phyloP scores from a whole-genome alignment of 2,329 filamentous ascomycete genomes.

The Aspergillus viridinutans region DNA sequence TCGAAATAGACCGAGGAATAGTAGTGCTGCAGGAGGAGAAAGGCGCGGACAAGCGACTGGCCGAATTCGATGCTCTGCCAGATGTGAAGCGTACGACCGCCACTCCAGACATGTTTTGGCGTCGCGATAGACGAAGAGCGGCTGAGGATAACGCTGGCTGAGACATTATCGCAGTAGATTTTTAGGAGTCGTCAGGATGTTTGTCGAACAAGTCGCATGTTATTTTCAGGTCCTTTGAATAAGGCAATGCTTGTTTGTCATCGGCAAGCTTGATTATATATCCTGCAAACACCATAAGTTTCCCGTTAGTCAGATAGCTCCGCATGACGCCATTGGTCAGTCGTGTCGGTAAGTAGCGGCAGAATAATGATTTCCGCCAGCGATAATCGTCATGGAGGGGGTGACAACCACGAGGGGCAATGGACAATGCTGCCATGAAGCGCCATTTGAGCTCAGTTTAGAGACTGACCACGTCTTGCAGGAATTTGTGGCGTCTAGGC shows the following conservation, averaged over 20 bases:
- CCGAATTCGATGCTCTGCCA: slow-evolving; percentile 11
- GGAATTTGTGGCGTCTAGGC: not conserved
- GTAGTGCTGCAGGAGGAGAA: slow-evolving; percentile 20
- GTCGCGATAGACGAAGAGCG: slow-evolving; percentile 21
- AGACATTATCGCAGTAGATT: slow-evolving; percentile 23
- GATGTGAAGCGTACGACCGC: slow-evolving; percentile 19
- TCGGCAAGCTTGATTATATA: slow-evolving; percentile 17
- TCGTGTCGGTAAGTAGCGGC: slow-evolving; percentile 19
- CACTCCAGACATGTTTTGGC: slow-evolving; percentile 4
- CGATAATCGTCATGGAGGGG: slow-evolving; percentile 10
- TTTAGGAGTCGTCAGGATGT: not conserved
- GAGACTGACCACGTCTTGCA: not conserved
- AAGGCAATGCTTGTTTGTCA: not conserved
- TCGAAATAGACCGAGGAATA: slow-evolving; percentile 13
- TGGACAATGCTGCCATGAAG: not conserved
- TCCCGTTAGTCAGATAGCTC: slow-evolving; percentile 26
- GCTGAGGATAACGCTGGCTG: slow-evolving; percentile 23
- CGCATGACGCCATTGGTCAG: slow-evolving; percentile 26
- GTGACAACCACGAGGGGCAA: not conserved
- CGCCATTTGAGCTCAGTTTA: not conserved
- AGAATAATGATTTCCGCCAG: slow-evolving; percentile 24
- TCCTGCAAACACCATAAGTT: slow-evolving; percentile 17
- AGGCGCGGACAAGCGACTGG: slow-evolving; percentile 25
- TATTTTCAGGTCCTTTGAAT: not conserved
- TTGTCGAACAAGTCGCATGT: not conserved